These are phyloP conservation scores for Isatis tinctoria DNA, from an alignment of 345 rosid species.

Conservation along the genomic window DNA sequence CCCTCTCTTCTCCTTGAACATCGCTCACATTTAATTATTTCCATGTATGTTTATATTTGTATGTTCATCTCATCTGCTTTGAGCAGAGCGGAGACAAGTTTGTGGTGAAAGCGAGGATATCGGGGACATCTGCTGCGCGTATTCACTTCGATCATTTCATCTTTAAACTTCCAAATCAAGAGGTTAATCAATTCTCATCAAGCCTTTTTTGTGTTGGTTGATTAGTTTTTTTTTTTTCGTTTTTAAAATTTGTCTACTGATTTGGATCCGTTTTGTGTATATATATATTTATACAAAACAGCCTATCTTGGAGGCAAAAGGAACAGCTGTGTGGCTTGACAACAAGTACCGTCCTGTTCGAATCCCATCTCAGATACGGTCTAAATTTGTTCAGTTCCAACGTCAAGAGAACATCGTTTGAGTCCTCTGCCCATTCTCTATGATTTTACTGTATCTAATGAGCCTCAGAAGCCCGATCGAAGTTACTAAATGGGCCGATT, in stretches of 20 bases:
- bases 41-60: background rate
- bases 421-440: background rate
- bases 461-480: background rate
- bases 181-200: constrained; percentile 35
- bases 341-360: constrained; percentile 70
- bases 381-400: constrained; percentile 52
- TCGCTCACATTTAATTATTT: background rate
- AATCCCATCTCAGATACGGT: constrained; percentile 59
- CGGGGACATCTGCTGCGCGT: constrained; percentile 72
- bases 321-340: constrained; percentile 75
- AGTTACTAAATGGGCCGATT: background rate
- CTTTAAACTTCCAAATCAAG: constrained; percentile 63
- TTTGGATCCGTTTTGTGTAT: background rate
- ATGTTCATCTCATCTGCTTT: constrained; percentile 7
- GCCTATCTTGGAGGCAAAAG: constrained; percentile 81
- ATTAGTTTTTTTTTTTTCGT: background rate
- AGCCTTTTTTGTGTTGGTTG: background rate
- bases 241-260: background rate
- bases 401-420: constrained; percentile 39
- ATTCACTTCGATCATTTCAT: constrained; percentile 68
- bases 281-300: constrained; percentile 17
- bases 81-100: constrained; percentile 71
- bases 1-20: background rate
- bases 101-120: constrained; percentile 59
- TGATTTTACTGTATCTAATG: background rate